These are phyloP conservation scores for Phytophthora pseudosyringae DNA, from an alignment of 352 stramenopile genomes.

Conservation along the genomic window DNA sequence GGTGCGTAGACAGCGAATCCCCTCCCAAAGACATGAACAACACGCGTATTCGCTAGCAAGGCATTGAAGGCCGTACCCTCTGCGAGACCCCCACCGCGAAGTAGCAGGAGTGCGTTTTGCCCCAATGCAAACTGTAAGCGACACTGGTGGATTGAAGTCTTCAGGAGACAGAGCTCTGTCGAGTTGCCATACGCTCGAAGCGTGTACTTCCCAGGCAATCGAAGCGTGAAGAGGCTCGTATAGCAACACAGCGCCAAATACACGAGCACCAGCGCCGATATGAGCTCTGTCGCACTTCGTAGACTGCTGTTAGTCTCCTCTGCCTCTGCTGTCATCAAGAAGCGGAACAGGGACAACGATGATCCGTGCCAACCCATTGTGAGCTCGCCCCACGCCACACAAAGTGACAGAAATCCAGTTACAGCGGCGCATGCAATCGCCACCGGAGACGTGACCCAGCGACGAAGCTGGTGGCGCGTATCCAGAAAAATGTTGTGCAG, in stretches of 20 bases:
- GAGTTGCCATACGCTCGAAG: constrained; percentile 62
- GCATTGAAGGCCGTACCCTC: constrained; percentile 59
- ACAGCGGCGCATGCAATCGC: constrained; percentile 36
- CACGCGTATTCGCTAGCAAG: constrained; percentile 59
- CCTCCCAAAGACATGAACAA: constrained; percentile 63
- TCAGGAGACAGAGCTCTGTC: constrained; percentile 65
- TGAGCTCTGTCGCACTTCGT: constrained; percentile 43
- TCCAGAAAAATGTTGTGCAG: constrained; percentile 35
- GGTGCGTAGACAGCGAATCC: constrained; percentile 67
- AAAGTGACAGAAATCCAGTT: constrained; percentile 45
- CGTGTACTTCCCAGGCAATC: constrained; percentile 54
- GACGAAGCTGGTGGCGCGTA: constrained; percentile 26
- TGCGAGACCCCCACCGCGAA: constrained; percentile 48
- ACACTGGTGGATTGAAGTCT: constrained; percentile 66
- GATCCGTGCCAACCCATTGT: constrained; percentile 59
- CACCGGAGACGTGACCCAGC: constrained; percentile 37
- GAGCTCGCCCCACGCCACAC: constrained; percentile 73
- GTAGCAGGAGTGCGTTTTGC: constrained; percentile 71
- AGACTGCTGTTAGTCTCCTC: constrained; percentile 28
- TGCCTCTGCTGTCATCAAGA: constrained; percentile 26
- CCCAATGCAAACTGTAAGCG: constrained; percentile 74
- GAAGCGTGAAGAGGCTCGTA: constrained; percentile 65
- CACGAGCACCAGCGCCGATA: constrained; percentile 50
- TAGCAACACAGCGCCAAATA: constrained; percentile 73
- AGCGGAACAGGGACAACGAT: constrained; percentile 39